Percentiles rank a stretch among this genome's conserved stretches.
phyloP scores from a whole-genome alignment of 1,284 basidiomycete species.

The Naganishia albida region DNA sequence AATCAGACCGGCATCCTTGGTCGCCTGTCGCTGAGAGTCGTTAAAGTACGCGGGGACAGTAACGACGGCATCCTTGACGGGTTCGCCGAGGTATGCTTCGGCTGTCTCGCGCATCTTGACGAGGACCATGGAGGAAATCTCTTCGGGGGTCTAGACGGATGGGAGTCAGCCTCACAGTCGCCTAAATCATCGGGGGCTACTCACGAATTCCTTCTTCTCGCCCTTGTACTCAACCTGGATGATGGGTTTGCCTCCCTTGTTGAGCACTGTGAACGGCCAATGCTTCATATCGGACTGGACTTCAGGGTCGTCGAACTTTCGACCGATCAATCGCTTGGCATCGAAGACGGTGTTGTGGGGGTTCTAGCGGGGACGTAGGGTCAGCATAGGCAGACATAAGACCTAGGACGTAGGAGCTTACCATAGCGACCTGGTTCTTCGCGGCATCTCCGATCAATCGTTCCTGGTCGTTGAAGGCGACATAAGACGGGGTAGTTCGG shows the following conservation, averaged over 20 bases:
- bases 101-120: constrained; percentile 98
- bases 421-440: constrained; percentile 89
- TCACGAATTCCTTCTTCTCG: constrained; percentile 80
- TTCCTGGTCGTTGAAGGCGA: constrained; percentile 89
- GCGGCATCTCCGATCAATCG: constrained; percentile 84
- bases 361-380: constrained; percentile 59
- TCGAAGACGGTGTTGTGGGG: constrained; percentile 96
- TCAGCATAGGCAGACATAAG: neutral
- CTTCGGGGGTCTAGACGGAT: constrained; percentile 74
- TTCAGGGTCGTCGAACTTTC: constrained; percentile 63
- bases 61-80: constrained; percentile 84
- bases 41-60: constrained; percentile 88
- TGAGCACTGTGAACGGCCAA: constrained; percentile 75
- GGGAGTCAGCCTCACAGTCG: neutral
- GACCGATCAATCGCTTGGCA: constrained; percentile 88
- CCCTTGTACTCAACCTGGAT: constrained; percentile 84
- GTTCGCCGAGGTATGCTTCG: constrained; percentile 89
- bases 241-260: constrained; percentile 81
- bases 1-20: constrained; percentile 90
- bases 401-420: neutral
- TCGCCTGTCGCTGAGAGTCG: constrained; percentile 93
- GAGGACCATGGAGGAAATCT: constrained; percentile 97
- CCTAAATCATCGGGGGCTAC: no score
- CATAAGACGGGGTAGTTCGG: constrained; percentile 92
- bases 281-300: constrained; percentile 73